phyloP scores from a whole-genome alignment of 768 basidiomycete genomes.

The Podaxis mareebaensis region DNA sequence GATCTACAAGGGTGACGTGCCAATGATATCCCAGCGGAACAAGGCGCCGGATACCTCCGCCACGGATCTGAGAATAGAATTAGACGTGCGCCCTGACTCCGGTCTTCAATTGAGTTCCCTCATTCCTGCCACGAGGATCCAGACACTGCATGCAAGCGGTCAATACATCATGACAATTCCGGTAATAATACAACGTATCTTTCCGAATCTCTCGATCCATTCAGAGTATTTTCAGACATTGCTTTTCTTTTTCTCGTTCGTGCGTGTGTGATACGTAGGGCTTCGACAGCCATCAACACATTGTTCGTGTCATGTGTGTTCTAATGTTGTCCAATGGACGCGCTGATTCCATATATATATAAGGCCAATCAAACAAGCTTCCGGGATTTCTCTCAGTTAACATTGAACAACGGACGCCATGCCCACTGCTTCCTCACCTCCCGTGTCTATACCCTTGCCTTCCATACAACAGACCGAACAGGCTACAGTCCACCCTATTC shows the following conservation, averaged over 20 bases:
- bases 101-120: constrained; percentile 5
- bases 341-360: neutral
- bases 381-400: neutral
- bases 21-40: neutral
- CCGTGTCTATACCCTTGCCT: neutral
- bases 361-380: neutral
- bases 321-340: neutral
- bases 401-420: neutral
- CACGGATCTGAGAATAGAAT: constrained; percentile 1
- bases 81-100: neutral
- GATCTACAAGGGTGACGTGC: neutral
- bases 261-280: neutral
- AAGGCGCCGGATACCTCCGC: neutral
- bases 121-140: constrained; percentile 3
- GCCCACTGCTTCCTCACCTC: neutral
- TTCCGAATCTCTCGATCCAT: neutral
- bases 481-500: neutral
- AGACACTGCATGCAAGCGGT: neutral
- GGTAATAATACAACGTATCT: neutral
- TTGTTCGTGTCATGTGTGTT: neutral
- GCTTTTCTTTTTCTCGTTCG: neutral
- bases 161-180: neutral
- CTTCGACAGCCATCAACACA: neutral
- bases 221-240: neutral
- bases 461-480: neutral